These are phyloP conservation scores for Fomitopsis betulina DNA, from an alignment of 1,284 basidiomycete species.

Conservation along the genomic window DNA sequence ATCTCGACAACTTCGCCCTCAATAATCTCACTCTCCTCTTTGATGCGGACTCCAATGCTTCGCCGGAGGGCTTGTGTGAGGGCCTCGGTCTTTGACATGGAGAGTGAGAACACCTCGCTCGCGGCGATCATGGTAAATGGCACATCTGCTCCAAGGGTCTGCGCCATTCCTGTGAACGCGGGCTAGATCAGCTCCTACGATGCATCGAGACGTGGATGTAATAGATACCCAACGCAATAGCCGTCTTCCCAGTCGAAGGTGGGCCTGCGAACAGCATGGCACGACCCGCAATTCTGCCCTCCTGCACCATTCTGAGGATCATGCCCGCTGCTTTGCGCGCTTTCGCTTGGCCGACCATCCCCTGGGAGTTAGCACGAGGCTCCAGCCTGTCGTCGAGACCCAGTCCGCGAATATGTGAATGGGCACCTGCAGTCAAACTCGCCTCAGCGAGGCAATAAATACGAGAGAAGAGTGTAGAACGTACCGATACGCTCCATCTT, in stretches of 20 bases:
- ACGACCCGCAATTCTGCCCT: slow-evolving; percentile 90
- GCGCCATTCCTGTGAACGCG: slow-evolving; percentile 79
- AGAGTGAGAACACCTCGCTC: slow-evolving; percentile 95
- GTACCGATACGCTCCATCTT: slow-evolving; percentile 95
- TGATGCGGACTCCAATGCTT: slow-evolving; percentile 95
- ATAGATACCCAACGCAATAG: slow-evolving; percentile 85
- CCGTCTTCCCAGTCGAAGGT: slow-evolving; percentile 95
- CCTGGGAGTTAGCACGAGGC: slow-evolving; percentile 84
- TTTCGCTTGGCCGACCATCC: slow-evolving; percentile 95
- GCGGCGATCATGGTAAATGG: slow-evolving; percentile 97
- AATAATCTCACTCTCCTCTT: slow-evolving; percentile 96
- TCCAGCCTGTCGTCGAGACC: slow-evolving; percentile 92
- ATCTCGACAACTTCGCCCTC: slow-evolving; percentile 99
- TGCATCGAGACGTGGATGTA: neutral
- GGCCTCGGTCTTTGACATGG: slow-evolving; percentile 98
- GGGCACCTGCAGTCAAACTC: slow-evolving; percentile 59
- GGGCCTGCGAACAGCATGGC: slow-evolving; percentile 96
- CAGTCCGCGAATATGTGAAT: slow-evolving; percentile 95
- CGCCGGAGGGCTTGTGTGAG: slow-evolving; percentile 94
- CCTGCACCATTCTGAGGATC: slow-evolving; percentile 97
- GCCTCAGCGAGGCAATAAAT: neutral
- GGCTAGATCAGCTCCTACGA: neutral
- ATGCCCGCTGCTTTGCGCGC: slow-evolving; percentile 96
- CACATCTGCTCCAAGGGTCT: slow-evolving; percentile 89
- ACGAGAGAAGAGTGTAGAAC: slow-evolving; percentile 15